Base-by-base conservation (phyloP, 768 basidiomycete species). In the Psilocybe subaeruginosa region DNA sequence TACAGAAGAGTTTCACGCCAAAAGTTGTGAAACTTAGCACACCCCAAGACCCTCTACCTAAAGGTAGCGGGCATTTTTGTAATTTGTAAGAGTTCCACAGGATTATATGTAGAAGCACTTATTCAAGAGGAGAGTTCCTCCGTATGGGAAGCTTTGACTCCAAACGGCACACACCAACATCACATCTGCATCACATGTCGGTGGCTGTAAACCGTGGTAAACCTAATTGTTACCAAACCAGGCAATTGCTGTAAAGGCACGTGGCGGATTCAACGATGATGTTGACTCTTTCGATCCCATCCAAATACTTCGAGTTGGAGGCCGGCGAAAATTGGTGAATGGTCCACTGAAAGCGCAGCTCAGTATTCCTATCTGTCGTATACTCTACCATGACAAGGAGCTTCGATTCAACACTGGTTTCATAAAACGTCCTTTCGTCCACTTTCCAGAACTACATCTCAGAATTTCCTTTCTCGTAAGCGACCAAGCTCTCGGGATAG, bases 381-480 rank as follows among this genome's bases (percentile, higher is more conserved):
- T 58, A 43, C 14, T n/a, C 41, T 43, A 52, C 41, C 51, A 58
- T 58, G 52, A 54, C 46, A 58, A 58, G 47, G 47, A 47, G 59
- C 53, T n/a, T 54, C 54, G 50, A 43, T 30, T 37, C 35, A 35
- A 30, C 39, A 33, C 30, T 64, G 58, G 56, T 61, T 30, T 47
- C 16, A 33, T 55, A 39, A 53, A 29, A 27, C 35, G 16, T 49
- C 33, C 41, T 31, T 29, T 23, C 23, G 14, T 33, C 33, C 7
- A 1, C n/a, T 17, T 37, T 53, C 51, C 31, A 53, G 51, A 56
- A 46, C 45, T 43, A 27, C 41, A 56, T 50, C 55, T 27, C 50
- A 64, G 51, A 61, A 62, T 64, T 63, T 51, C 65, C 57, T 66
- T 61, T 61, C 50, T 66, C 41, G 58, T 51, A 46, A 48, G 43